A percentile compares a stretch with the other conserved stretches of the same genome.
Conservation (phyloP, 371 early-diverging fungal species). For the Mortierella sp. region DNA sequence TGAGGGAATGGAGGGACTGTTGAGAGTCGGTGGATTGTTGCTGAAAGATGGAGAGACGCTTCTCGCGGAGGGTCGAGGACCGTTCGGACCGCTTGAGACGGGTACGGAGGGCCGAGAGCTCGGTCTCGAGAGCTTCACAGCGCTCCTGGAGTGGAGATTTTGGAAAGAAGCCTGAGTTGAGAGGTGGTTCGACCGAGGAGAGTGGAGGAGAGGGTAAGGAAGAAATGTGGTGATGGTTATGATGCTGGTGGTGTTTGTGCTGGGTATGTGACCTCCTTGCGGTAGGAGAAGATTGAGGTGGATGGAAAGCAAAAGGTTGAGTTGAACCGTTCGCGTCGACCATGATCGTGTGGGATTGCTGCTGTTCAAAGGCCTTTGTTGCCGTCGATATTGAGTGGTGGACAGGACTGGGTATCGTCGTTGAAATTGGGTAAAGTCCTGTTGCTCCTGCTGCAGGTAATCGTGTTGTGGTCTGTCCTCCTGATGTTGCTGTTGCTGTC, state of each 20-base stretch:
- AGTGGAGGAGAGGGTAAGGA: constrained; percentile 48
- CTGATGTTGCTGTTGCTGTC: constrained; percentile 3
- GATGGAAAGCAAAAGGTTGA: constrained; percentile 23
- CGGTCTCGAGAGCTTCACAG: constrained; percentile 48
- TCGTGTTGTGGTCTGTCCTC: background rate
- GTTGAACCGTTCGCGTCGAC: constrained; percentile 14
- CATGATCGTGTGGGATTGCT: background rate
- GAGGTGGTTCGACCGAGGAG: constrained; percentile 37
- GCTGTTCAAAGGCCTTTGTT: constrained; percentile 4
- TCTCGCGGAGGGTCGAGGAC: constrained; percentile 29
- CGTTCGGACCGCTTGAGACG: constrained; percentile 40
- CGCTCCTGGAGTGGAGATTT: constrained; percentile 45
- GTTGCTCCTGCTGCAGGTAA: constrained; percentile 14
- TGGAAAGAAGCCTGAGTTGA: constrained; percentile 29
- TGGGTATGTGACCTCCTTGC: constrained; percentile 6
- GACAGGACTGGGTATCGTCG: constrained; percentile 22
- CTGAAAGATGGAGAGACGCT: constrained; percentile 43
- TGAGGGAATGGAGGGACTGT: constrained; percentile 30
- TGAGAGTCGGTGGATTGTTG: constrained; percentile 38
- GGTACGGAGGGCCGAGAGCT: constrained; percentile 33
- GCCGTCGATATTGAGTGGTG: constrained; percentile 5
- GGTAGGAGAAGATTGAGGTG: background rate
- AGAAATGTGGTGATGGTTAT: constrained; percentile 15
- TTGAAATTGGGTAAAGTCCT: constrained; percentile 25
- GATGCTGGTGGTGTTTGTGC: constrained; percentile 21